Evolutionary conservation across 345 rosid genomes (phyloP), one percentile per base, ranked within the genome.

Genomic region (Dipteronia dyeriana): DNA sequence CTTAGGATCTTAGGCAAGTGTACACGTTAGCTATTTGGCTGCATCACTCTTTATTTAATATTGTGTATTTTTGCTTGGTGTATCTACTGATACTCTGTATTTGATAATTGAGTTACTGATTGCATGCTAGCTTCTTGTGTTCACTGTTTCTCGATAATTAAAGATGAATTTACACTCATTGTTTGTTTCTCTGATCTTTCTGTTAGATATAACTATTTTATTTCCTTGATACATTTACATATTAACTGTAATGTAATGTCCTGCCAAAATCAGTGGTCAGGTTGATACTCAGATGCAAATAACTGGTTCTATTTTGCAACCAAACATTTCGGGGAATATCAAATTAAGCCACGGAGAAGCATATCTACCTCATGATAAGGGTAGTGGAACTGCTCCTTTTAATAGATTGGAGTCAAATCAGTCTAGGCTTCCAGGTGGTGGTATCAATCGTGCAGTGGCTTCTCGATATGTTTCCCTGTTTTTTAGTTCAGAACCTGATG

Each of bases 281-380:
- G 98, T 95, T 80, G 97, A 92, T 84, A 87, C 93, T 7, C 99
- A 93, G 78, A 80, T 95, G 89, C 97, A 89, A 84, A 85, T 93
- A 85, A 87, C 92, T 66, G 99, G 99, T 78, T 95, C 99, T 13
- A 93, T 95, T 78, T 75, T 93, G 83, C 98, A 95, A 81, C 99
- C 98, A 84, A 91, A 86, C 81, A 91, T 96, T 80, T 96, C 99
- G 45, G 98, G 99, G 82, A 91, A 88, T 76, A 89, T 96, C 68
- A 92, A 96, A 84, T 83, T 96, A 87, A 93, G 98, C 88, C 98
- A 89, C 14, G 98, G 99, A 80, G 98, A 96, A 88, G 98, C 99
- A 81, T 96, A 96, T 88, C 86, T 96, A 45, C 98, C 98, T 20
- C 99, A 96, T 82, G 99, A 96, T 82, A 95, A 88, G 83, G 97